Base-by-base conservation (phyloP, 2,329 filamentous ascomycete genomes). In the Bisporella sp. region DNA sequence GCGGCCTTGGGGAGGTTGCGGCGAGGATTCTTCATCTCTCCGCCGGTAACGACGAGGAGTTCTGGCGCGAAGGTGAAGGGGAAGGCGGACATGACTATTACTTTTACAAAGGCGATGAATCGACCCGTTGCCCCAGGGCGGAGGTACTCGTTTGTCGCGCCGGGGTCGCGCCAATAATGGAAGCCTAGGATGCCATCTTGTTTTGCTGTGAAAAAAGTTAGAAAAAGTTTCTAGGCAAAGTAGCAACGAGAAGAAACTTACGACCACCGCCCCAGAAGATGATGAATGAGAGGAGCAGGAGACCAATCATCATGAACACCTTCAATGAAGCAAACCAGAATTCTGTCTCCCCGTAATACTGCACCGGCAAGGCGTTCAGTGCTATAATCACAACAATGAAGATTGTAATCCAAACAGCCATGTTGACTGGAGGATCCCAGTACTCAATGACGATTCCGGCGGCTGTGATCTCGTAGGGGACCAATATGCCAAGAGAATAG, bases 341-440 rank as follows among this genome's bases (percentile, higher is more conserved):
- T 60, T 85, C 82, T 2, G 78, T 73, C 62, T 81, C 78, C 37
- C 78, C 78, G 55, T 80, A 82, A 67, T 71, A 78, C 55, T 75
- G 68, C 12, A 81, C 78, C 1, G 75, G 75, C 5, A 70, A 60
- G 12, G 66, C 60, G 46, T 73, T 73, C 35, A 72, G 58, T 5
- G 54, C 55, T 35, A 71, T 60, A 53, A 71, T 68, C 9, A 70
- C 59, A 8, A 68, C 56, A 28, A 71, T 58, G 30, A 72, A 64
- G 4, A 73, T 61, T 6, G 67, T 67, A 42, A 73, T 69, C 60
- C 65, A 73, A 5, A 69, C 12, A 32, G 12, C 70, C 31, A 71
- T 68, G 52, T 71, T 69, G 51, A 73, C 63, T 8, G 66, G 58
- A 1, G 67, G 59, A 5, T 62, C 82, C 72, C 71, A 74, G 57